These are phyloP conservation scores for Xylaria arbuscula DNA, from an alignment of 2,329 filamentous ascomycete genomes.

Conservation along the genomic window DNA sequence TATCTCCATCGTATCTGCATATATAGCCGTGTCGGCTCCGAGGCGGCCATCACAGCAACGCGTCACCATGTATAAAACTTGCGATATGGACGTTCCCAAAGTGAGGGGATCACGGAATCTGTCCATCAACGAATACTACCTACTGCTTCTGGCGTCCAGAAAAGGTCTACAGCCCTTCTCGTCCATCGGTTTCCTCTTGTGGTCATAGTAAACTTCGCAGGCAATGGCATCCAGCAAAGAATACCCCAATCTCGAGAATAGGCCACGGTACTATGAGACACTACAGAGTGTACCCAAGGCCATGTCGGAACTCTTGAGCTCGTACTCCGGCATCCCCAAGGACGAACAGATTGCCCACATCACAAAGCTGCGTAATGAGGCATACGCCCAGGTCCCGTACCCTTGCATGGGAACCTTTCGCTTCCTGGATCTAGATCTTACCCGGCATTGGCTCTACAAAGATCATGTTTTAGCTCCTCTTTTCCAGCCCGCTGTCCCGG, in stretches of 20 bases:
- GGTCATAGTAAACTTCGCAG: slow-evolving; percentile 1
- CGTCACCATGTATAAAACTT: not conserved
- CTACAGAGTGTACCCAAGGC: slow-evolving; percentile 36
- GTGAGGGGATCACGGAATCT: not conserved
- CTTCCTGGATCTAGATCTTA: slow-evolving; percentile 56
- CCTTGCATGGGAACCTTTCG: slow-evolving; percentile 57
- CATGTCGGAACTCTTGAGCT: slow-evolving; percentile 40
- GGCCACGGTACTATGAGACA: slow-evolving; percentile 31
- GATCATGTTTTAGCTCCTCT: slow-evolving; percentile 49
- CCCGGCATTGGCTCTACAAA: slow-evolving; percentile 44
- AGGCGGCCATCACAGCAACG: not conserved
- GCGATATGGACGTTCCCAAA: not conserved
- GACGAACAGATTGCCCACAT: slow-evolving; percentile 42
- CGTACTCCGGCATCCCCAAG: slow-evolving; percentile 39
- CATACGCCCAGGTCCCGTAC: slow-evolving; percentile 50
- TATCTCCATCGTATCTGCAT: not conserved
- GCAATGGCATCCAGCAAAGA: slow-evolving; percentile 3
- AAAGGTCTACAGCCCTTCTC: not conserved
- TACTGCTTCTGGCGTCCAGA: not conserved
- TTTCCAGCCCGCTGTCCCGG: slow-evolving; percentile 43
- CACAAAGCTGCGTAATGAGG: slow-evolving; percentile 42
- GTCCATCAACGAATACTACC: too few relatives aligned
- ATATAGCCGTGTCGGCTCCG: slow-evolving; percentile 32
- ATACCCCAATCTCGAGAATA: not conserved
- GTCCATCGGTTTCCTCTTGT: not conserved